A percentile compares a stretch with the other conserved stretches of the same genome.
Evolutionary conservation across 1,284 basidiomycete species (phyloP).

Genomic region (Cutaneotrichosporon cutaneum): DNA sequence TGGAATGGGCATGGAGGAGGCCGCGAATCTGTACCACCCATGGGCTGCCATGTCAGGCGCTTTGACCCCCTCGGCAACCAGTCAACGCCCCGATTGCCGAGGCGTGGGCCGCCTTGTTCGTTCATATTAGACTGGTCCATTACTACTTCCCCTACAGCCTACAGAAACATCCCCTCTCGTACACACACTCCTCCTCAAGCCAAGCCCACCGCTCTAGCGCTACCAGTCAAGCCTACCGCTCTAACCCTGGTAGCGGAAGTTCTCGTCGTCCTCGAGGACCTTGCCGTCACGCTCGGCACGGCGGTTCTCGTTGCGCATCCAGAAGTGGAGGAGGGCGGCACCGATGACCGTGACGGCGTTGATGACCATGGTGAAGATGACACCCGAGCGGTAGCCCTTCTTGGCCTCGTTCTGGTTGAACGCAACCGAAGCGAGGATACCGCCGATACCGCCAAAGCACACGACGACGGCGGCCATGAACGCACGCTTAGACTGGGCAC

Average conservation of each 20-base stretch:
- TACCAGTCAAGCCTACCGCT: too few species aligned
- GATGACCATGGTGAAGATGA: slow-evolving; percentile 23
- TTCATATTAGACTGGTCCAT: not conserved
- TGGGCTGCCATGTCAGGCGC: too few species aligned
- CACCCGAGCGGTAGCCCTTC: slow-evolving; percentile 19
- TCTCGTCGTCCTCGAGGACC: slow-evolving; percentile 19
- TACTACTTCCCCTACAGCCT: not conserved
- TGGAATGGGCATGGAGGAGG: too few species aligned
- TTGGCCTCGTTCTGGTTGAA: slow-evolving; percentile 21
- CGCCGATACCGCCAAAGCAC: slow-evolving; percentile 54
- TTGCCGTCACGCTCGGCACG: slow-evolving; percentile 16
- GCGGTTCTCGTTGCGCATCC: slow-evolving; percentile 16
- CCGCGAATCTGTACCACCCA: too few species aligned
- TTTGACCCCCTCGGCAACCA: too few species aligned
- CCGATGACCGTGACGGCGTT: slow-evolving; percentile 10
- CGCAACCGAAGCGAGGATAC: slow-evolving; percentile 38
- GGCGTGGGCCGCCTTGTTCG: not conserved
- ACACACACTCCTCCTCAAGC: not conserved
- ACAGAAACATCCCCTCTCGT: not conserved
- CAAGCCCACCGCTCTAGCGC: not conserved
- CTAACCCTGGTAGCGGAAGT: slow-evolving; percentile 23
- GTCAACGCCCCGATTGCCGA: too few species aligned
- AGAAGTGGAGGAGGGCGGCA: slow-evolving; percentile 12
- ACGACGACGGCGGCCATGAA: slow-evolving; percentile 51
- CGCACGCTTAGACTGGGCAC: slow-evolving; percentile 50